Evolutionary conservation across 2,329 filamentous ascomycete genomes (phyloP).

Genomic region (Calonectria crousiana): DNA sequence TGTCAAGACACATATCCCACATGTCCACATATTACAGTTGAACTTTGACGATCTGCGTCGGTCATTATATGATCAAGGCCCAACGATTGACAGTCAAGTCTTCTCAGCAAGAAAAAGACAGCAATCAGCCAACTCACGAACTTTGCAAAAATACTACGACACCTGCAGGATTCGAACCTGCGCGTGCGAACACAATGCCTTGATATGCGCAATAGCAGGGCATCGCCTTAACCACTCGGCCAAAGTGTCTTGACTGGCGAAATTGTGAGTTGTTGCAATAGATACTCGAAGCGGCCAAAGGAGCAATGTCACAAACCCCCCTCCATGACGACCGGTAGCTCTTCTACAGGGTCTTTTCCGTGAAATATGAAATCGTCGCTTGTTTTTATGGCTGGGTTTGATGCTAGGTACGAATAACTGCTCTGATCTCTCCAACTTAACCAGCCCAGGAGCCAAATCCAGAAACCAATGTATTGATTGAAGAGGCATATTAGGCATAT

Average conservation of each 20-base stretch:
- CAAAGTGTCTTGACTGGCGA: conserved; percentile 12
- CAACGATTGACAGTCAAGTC: no score
- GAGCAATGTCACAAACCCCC: not conserved
- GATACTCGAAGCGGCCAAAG: not conserved
- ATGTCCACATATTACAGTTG: not conserved
- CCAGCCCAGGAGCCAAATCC: not conserved
- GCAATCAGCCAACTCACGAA: not conserved
- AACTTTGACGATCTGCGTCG: not conserved
- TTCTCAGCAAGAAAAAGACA: not conserved
- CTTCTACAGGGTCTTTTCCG: not conserved
- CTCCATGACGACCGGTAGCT: not conserved
- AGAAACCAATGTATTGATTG: not conserved
- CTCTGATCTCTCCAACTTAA: not conserved
- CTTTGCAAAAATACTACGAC: not conserved
- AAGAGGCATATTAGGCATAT: not conserved
- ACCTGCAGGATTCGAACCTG: conserved; percentile 27
- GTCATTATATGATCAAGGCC: not conserved
- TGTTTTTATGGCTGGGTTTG: not conserved
- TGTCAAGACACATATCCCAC: not conserved
- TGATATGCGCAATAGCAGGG: conserved; percentile 22
- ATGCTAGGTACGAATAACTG: not conserved
- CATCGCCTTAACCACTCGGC: conserved; percentile 27
- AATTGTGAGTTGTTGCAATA: not conserved
- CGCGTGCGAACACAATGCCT: conserved; percentile 27
- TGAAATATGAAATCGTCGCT: not conserved